phyloP scores from a whole-genome alignment of 371 early-diverging fungal genomes.

The Mortierella polycephala region DNA sequence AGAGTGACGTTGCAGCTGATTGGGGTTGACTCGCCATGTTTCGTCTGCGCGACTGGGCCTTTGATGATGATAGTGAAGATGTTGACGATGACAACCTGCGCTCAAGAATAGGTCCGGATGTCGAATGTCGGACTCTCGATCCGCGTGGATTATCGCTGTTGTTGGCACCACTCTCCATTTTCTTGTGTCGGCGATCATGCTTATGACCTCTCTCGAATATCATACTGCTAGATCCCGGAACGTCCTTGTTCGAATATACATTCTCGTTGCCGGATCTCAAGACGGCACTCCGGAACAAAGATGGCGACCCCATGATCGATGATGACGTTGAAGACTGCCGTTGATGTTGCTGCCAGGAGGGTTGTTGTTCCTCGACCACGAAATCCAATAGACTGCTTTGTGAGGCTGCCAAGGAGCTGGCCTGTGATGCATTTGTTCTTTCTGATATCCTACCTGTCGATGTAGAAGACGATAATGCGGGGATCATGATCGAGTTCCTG shows the following conservation, averaged over 20 bases:
- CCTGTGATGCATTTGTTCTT: neutral
- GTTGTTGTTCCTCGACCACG: conserved; percentile 12
- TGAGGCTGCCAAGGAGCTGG: conserved; percentile 9
- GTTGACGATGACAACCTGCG: neutral
- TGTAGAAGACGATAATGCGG: conserved; percentile 19
- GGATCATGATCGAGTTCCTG: conserved; percentile 54
- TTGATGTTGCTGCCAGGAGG: conserved; percentile 3
- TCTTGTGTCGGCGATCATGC: neutral
- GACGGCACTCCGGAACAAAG: conserved; percentile 17
- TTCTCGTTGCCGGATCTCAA: conserved; percentile 2
- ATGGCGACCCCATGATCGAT: conserved; percentile 8
- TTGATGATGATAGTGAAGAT: neutral
- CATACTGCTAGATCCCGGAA: neutral
- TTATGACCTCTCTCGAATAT: conserved; percentile 7
- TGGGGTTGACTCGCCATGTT: conserved; percentile 7
- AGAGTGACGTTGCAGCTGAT: conserved; percentile 17
- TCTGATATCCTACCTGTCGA: neutral
- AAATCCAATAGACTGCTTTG: conserved; percentile 34
- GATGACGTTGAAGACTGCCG: conserved; percentile 11
- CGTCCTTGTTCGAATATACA: neutral
- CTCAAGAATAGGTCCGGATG: neutral
- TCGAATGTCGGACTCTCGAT: conserved; percentile 7
- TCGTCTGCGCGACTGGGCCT: neutral
- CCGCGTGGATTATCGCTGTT: no score
- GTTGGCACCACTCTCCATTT: no score